Conservation (phyloP, 441 rosid genomes). For the Breynia disticha region DNA sequence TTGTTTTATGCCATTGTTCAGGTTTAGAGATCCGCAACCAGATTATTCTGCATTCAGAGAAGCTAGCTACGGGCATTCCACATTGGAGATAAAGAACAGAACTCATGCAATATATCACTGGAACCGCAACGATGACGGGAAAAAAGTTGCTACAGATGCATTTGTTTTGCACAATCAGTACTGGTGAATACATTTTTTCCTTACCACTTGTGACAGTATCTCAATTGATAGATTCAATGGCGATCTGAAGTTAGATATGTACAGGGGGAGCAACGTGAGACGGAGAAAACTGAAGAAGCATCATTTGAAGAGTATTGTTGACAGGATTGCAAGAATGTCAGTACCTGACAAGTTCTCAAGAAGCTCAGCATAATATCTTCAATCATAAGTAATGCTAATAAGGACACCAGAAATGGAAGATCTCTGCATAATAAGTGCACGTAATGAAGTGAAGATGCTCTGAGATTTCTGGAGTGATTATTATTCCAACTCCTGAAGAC, state of each 20-base stretch:
- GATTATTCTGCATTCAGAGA: conserved; percentile 79
- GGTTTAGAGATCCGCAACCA: conserved; percentile 67
- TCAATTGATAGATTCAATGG: neutral
- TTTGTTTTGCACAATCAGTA: conserved; percentile 40
- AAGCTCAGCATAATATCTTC: neutral
- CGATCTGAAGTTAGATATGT: conserved; percentile 1
- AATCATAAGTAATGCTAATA: neutral
- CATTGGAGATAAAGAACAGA: conserved; percentile 52
- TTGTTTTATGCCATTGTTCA: conserved; percentile 12
- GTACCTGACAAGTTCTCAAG: conserved; percentile 8
- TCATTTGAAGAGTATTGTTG: conserved; percentile 25
- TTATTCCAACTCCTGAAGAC: too few species aligned
- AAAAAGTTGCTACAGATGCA: conserved; percentile 45
- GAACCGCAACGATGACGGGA: conserved; percentile 66
- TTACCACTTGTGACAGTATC: neutral
- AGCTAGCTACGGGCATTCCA: conserved; percentile 73
- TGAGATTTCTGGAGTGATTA: too few species aligned
- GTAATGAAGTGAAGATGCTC: too few species aligned
- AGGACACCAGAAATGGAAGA: neutral
- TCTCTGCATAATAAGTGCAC: too few species aligned
- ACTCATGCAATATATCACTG: conserved; percentile 64
- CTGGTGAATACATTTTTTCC: conserved; percentile 23
- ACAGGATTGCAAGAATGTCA: conserved; percentile 13
- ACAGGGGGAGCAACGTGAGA: conserved; percentile 55
- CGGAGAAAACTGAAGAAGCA: conserved; percentile 76